Base-by-base conservation (phyloP, 2,329 filamentous ascomycete genomes). In the Pestalotiopsis fici region DNA sequence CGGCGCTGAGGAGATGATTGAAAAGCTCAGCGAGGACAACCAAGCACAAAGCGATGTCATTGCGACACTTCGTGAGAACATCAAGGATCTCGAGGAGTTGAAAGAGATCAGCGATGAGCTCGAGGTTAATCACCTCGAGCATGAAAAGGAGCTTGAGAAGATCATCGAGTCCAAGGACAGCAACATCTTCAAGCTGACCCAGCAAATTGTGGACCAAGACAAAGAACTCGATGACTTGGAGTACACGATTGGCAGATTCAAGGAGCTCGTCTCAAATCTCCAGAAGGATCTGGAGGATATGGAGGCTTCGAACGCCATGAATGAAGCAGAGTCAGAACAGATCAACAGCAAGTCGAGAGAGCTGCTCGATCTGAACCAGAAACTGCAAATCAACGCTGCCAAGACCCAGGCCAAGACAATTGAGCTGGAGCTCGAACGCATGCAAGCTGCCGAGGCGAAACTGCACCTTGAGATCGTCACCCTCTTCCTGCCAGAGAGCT, bases 351-450 rank as follows among this genome's bases (percentile, higher is more conserved):
- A 94, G 69, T 97, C 95, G 57, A 90, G 94, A 70, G 94, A 95
- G 65, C 97, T 99, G 91, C 93, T 97, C 88, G 95, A 99, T 75
- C 87, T 99, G 59, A 98, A 98, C 79, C 88, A 95, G 87, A 97
- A 97, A 81, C 87, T 99, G 56, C 95, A 97, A 76, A 88, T 93
- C 66, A 97, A 94, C 13, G 94, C 94, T 12, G 88, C 94, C 54
- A 97, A 97, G 83, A 92, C 95, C 2, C 95, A 97, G 78, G 91
- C 93, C 75, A 98, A 97, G 83, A 94, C 94, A 0, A 97, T 99
- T 69, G 95, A 98, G 72, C 85, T 98, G 35, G 95, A 98, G 78
- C 83, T 98, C 67, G 89, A 92, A 65, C 91, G 92, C 66, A 87
- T 98, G 76, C 94, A 97, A 73, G 94, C 95, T 0, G 91, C 97